Evolutionary conservation across 1,139 yeast genomes (phyloP).

Genomic region (Tardiomyces digboiensis): DNA sequence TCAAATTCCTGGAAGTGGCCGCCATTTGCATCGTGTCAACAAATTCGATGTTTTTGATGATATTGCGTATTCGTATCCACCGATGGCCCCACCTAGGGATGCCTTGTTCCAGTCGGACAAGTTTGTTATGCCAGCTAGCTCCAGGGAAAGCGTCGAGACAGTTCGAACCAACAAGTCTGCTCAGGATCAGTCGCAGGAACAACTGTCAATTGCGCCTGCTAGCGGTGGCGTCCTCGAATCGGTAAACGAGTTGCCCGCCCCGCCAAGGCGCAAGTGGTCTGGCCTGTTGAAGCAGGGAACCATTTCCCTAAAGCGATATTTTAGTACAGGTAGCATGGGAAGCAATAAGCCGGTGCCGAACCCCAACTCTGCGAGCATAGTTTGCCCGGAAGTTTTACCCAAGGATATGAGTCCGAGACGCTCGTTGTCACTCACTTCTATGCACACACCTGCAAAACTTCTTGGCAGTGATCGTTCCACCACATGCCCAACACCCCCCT

Average conservation of each 20-base stretch:
- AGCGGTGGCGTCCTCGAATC: no score
- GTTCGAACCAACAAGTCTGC: neutral
- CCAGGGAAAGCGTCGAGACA: slow-evolving; percentile 1
- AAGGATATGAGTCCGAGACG: neutral
- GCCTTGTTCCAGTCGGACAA: slow-evolving; percentile 5
- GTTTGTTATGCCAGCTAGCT: neutral
- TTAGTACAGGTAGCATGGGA: neutral
- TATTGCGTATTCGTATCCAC: slow-evolving; percentile 48
- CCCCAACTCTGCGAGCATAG: no score
- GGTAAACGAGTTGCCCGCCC: neutral
- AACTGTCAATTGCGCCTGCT: neutral
- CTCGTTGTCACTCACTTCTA: neutral
- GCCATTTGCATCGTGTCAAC: slow-evolving; percentile 22
- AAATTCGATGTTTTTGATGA: slow-evolving; percentile 74
- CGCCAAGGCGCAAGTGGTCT: neutral
- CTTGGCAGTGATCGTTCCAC: no score
- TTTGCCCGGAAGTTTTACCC: neutral
- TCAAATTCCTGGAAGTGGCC: slow-evolving; percentile 14
- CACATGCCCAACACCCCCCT: no score
- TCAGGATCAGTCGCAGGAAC: neutral
- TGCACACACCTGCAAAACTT: neutral
- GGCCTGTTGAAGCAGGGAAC: neutral
- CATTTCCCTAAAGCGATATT: neutral
- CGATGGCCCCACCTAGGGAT: slow-evolving; percentile 11
- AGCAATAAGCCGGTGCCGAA: neutral